Conservation (phyloP, 164 flowering plant species). For the Chimonanthus praecox region DNA sequence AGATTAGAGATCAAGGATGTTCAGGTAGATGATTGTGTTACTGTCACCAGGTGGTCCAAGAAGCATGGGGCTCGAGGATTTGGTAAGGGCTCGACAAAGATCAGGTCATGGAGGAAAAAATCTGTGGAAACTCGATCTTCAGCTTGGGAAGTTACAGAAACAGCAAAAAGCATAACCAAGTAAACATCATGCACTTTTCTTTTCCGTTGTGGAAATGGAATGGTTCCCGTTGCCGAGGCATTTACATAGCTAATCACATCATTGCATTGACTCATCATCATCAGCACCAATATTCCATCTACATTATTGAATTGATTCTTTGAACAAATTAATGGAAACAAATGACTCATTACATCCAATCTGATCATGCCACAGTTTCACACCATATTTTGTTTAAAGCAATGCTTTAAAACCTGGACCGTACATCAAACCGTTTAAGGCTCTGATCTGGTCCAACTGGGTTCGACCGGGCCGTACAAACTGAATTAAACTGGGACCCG, state of each 20-base stretch:
- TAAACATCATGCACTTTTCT: slow-evolving; percentile 16
- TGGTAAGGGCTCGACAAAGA: slow-evolving; percentile 37
- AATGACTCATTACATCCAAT: background rate
- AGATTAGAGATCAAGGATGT: slow-evolving; percentile 76
- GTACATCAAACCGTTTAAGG: too few species aligned
- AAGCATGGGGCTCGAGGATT: slow-evolving; percentile 38
- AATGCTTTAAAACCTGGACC: too few species aligned
- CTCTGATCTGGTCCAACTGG: too few species aligned
- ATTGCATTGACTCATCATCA: too few species aligned
- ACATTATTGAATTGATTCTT: background rate
- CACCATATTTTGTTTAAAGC: too few species aligned
- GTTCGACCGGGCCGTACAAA: too few species aligned
- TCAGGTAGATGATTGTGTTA: slow-evolving; percentile 72
- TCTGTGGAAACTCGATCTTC: slow-evolving; percentile 36
- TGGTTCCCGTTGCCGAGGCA: too few species aligned
- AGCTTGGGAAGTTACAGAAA: slow-evolving; percentile 67
- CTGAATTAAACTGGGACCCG: too few species aligned
- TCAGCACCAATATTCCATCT: too few species aligned
- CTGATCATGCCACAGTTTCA: background rate
- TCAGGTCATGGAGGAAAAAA: slow-evolving; percentile 52
- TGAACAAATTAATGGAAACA: background rate
- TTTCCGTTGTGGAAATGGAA: background rate
- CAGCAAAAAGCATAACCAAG: slow-evolving; percentile 62
- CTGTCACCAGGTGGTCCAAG: slow-evolving; percentile 80
- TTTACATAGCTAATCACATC: too few species aligned